Evolutionary conservation across 2,329 filamentous ascomycete genomes (phyloP).

Genomic region (Ophiostoma novo-ulmi): DNA sequence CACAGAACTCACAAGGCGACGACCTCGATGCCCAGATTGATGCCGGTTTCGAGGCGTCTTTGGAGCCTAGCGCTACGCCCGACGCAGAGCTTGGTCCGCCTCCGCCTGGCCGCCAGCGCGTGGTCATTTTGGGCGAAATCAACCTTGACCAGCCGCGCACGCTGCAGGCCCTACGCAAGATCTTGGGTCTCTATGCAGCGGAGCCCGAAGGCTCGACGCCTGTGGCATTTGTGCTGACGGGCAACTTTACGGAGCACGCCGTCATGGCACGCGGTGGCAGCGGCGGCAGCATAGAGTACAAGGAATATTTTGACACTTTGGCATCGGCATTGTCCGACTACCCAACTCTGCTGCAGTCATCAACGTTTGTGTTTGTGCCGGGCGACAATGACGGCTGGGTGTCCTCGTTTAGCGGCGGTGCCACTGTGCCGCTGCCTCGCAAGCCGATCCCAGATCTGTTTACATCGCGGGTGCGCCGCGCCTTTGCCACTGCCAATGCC

Average conservation of each 20-base stretch:
- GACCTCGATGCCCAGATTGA: constrained; percentile 24
- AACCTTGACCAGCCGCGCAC: constrained; percentile 81
- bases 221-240: constrained; percentile 74
- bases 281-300: constrained; percentile 88
- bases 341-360: constrained; percentile 68
- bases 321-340: constrained; percentile 80
- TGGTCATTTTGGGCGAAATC: constrained; percentile 79
- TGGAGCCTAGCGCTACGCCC: neutral
- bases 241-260: constrained; percentile 70
- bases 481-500: constrained; percentile 71
- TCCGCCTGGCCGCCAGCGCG: constrained; percentile 43
- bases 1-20: neutral
- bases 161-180: constrained; percentile 71
- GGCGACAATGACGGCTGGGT: constrained; percentile 98
- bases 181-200: constrained; percentile 68
- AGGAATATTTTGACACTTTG: constrained; percentile 88
- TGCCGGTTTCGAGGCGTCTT: neutral
- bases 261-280: constrained; percentile 63
- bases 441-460: constrained; percentile 80
- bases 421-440: constrained; percentile 63
- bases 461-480: constrained; percentile 76
- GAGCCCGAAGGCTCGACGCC: constrained; percentile 62
- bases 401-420: constrained; percentile 74
- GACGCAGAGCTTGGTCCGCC: constrained; percentile 19
- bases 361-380: constrained; percentile 87